Percentiles rank a stretch among this genome's conserved stretches.
Conservation (phyloP, 495 filamentous ascomycete species). For the Penicillium longicatenatum region DNA sequence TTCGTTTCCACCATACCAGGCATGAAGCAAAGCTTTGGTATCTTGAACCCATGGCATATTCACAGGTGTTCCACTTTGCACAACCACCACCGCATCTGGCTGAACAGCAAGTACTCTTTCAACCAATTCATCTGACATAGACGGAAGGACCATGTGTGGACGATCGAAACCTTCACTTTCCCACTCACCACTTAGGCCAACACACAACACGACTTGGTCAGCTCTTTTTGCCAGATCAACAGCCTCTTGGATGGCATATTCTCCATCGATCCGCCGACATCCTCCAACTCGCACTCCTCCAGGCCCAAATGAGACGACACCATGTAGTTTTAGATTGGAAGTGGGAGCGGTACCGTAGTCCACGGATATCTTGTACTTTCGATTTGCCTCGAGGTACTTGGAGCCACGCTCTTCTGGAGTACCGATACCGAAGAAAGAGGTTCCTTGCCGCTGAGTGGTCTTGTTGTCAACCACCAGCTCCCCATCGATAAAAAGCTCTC, state of each 20-base stretch:
- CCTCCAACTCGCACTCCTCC: constrained; percentile 77
- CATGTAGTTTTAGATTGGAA: constrained; percentile 51
- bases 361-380: constrained; percentile 59
- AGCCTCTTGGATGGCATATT: constrained; percentile 54
- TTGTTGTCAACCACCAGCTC: constrained; percentile 68
- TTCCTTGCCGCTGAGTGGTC: constrained; percentile 54
- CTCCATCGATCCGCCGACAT: constrained; percentile 59
- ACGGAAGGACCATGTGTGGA: constrained; percentile 72
- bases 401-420: constrained; percentile 58
- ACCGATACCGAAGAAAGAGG: constrained; percentile 56
- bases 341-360: constrained; percentile 25
- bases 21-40: constrained; percentile 67
- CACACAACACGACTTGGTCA: constrained; percentile 72
- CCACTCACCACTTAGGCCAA: constrained; percentile 82
- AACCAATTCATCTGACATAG: constrained; percentile 69
- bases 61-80: constrained; percentile 79
- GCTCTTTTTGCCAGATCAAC: constrained; percentile 57
- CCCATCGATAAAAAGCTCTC: constrained; percentile 65
- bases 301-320: constrained; percentile 52
- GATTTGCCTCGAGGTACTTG: constrained; percentile 53
- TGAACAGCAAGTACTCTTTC: constrained; percentile 66
- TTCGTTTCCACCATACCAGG: constrained; percentile 67
- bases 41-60: constrained; percentile 75
- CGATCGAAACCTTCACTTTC: constrained; percentile 85
- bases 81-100: constrained; percentile 70